These are phyloP conservation scores for Byssothecium circinans DNA, from an alignment of 2,329 filamentous ascomycete genomes.

Conservation along the genomic window DNA sequence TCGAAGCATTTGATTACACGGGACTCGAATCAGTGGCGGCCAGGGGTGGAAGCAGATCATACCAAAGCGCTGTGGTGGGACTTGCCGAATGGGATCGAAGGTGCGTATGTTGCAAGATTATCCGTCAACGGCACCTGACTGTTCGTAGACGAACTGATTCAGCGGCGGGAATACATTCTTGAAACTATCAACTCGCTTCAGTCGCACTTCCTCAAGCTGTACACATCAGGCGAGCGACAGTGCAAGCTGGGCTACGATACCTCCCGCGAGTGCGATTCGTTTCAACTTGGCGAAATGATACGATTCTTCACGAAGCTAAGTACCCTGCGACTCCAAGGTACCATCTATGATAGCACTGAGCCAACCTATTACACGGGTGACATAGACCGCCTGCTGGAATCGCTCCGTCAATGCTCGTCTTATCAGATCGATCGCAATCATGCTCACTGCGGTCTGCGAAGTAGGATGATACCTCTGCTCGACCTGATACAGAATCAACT, in stretches of 20 bases:
- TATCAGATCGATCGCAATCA: slow-evolving; percentile 78
- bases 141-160: slow-evolving; percentile 64
- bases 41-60: slow-evolving; percentile 40
- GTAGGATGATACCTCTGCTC: slow-evolving; percentile 65
- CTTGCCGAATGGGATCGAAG: slow-evolving; percentile 68
- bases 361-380: slow-evolving; percentile 60
- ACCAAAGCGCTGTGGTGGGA: slow-evolving; percentile 68
- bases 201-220: slow-evolving; percentile 66
- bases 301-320: slow-evolving; percentile 67
- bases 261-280: slow-evolving; percentile 72
- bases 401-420: slow-evolving; percentile 65
- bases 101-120: slow-evolving; percentile 36
- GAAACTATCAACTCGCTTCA: slow-evolving; percentile 71
- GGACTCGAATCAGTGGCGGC: slow-evolving; percentile 63
- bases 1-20: slow-evolving; percentile 68
- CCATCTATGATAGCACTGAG: slow-evolving; percentile 45
- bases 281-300: slow-evolving; percentile 76
- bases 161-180: slow-evolving; percentile 66
- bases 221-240: slow-evolving; percentile 67
- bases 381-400: slow-evolving; percentile 61
- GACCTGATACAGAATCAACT: slow-evolving; percentile 60
- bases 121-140: background rate
- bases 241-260: slow-evolving; percentile 76
- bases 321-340: slow-evolving; percentile 59
- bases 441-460: slow-evolving; percentile 70